Evolutionary conservation across 2,329 filamentous ascomycete species (phyloP).

Genomic region (Thyridium curvatum): DNA sequence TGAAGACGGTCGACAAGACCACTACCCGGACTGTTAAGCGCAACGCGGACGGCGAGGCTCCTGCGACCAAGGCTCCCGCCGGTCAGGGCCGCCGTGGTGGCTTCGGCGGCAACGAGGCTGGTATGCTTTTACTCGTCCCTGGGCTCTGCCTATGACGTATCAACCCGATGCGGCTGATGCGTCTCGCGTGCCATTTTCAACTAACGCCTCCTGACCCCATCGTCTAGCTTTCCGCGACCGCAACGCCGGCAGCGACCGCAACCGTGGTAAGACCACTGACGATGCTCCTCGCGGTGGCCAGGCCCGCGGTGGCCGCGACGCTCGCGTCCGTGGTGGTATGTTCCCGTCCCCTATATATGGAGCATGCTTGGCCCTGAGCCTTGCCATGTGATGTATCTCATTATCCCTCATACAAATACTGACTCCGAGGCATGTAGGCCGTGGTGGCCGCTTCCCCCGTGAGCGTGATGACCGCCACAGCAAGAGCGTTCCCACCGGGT

Average conservation of each 20-base stretch:
- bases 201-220: constrained; percentile 7
- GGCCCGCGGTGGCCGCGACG: constrained; percentile 56
- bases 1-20: constrained; percentile 85
- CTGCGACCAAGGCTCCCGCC: constrained; percentile 35
- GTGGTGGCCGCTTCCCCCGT: constrained; percentile 46
- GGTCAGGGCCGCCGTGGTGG: constrained; percentile 44
- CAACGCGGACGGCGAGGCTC: constrained; percentile 72
- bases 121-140: constrained; percentile 47
- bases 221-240: constrained; percentile 80
- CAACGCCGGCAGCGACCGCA: constrained; percentile 71
- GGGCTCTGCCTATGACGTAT: constrained; percentile 2
- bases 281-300: constrained; percentile 45
- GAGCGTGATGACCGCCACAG: constrained; percentile 52
- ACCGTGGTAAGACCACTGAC: constrained; percentile 74
- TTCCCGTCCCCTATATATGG: constrained; percentile 2
- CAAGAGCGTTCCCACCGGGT: constrained; percentile 24
- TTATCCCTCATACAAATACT: too few relatives aligned
- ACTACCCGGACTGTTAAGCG: constrained; percentile 72
- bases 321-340: constrained; percentile 56
- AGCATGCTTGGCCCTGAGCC: too few relatives aligned
- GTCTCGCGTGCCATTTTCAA: too few relatives aligned
- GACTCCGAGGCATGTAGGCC: constrained; percentile 28
- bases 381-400: too few relatives aligned
- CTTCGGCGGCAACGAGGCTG: constrained; percentile 75
- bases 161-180: background rate